These are phyloP conservation scores for Parsonsia alboflavescens DNA, from an alignment of 257 asterid genomes.

Conservation along the genomic window DNA sequence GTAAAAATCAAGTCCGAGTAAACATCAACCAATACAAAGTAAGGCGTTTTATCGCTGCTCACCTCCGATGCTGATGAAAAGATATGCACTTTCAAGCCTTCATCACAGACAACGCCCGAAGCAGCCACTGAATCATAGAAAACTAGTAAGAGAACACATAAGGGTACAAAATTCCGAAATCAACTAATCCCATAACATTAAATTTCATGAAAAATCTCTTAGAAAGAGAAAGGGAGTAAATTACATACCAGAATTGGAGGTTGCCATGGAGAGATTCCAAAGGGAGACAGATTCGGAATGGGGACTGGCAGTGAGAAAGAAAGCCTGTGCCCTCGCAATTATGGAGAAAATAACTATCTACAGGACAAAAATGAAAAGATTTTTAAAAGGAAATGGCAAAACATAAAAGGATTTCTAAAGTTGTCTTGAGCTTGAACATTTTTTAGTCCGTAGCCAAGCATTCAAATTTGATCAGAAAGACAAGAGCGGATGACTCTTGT, in stretches of 20 bases:
- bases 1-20: not conserved
- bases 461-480: conserved; percentile 11
- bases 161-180: not conserved
- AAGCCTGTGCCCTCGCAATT: not conserved
- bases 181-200: not conserved
- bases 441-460: not conserved
- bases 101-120: conserved; percentile 34
- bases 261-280: conserved; percentile 36
- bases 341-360: conserved; percentile 9
- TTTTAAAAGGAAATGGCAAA: no score
- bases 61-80: conserved; percentile 77
- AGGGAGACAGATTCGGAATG: not conserved
- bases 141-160: not conserved
- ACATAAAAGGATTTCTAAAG: not conserved
- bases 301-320: conserved; percentile 3
- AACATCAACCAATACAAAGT: not conserved
- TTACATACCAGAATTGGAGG: conserved; percentile 35
- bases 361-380: conserved; percentile 9
- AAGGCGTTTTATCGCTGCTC: not conserved
- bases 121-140: conserved; percentile 21
- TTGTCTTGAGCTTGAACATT: conserved; percentile 10
- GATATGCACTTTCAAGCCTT: conserved; percentile 47
- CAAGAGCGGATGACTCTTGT: conserved; percentile 19
- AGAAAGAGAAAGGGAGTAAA: not conserved
- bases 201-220: conserved; percentile 9